Base-by-base conservation (phyloP, 75 land plant genomes). In the Adiantum capillusveneris region DNA sequence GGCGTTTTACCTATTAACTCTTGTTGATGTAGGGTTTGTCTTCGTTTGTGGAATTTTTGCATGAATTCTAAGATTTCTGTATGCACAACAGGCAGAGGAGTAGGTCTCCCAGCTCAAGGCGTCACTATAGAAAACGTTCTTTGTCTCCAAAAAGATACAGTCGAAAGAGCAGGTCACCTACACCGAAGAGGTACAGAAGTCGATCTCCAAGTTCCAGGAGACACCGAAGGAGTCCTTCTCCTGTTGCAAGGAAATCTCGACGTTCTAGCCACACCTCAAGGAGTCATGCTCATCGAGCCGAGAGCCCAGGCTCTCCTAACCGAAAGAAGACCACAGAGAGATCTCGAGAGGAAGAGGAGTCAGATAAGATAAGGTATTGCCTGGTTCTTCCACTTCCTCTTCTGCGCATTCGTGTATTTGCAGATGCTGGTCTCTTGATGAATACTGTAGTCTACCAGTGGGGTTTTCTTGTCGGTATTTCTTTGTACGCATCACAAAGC, bases 291-390 rank as follows among this genome's bases (percentile, higher is more conserved):
- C 62, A 19, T 25, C 74, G 66, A 64, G 79, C 96, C 52, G 71
- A 65, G 59, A 83, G 82, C 58, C 62, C 86, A 45, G 83, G 80
- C 53, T 58, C 61, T 53, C 65, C 62, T 7, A 61, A 72, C 7
- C 28, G 67, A 31, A 86, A 83, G 49, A 63, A 52, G 22, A 83
- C 3, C 37, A 5, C 37, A 5, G 37, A 79, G 65, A 74, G 58
- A 76, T 67, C 80, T n/a, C 45, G 42, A 58, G 85, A 83, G 45
- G 79, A 70, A 41, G 96, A 86, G 73, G 96, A 87, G 73, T 84
- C 82, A 60, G 94, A 90, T 55, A 90, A 75, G 69, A 87, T 79
- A 77, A 87, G 96, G 96, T 44, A 41, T 22, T 42, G 12, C 22
- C 37, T 27, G 29, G 1, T 17, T 37, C 30, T 36, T 30, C 27